Evolutionary conservation across 805 yeast species (phyloP), one percentile per base, ranked within the genome.

Genomic region (Lipomyces anomalus): DNA sequence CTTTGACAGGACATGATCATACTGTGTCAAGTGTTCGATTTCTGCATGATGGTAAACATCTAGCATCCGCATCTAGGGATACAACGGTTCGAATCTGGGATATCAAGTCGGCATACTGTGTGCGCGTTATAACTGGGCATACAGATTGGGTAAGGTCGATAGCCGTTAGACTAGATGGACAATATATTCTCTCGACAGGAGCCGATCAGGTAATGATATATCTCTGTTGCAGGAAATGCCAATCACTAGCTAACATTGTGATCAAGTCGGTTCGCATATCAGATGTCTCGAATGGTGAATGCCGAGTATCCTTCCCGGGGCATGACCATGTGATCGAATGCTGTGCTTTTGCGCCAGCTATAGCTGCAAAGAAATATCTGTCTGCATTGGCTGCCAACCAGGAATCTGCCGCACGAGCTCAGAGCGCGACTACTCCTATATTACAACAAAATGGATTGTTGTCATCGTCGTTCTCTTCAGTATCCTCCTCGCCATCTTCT

Each of bases 1-100:
- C 87, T 0, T 64, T 89, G 20, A 66, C 79, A 0, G 96, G 96
- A 9, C 97, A 89, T 65, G 94, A 87, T 49, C 95, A 89, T 61
- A 77, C 92, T 1, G 79, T 89, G 0, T 84, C 95, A 0, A 67
- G 76, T 0, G 68, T 85, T 5, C 66, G 68, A 11, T 80, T 83
- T 59, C 71, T 78, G 2, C 58, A 68, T 3, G 66, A 72, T 28
- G 74, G 79, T 2, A 65, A 67, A 22, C 69, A 84, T 62, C 58
- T 82, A 4, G 63, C 68, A 2, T 71, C 78, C 3, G 92, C 95
- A 55, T 89, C 97, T 0, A 92, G 95, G 60, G 98, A 90, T 61
- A 72, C 92, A 50, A 85, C 97, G 0, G 76, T 92, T 22, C 83
- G 84, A 47, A 63, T 92, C 3, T 92, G 94, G 84, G 79, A 79